Evolutionary conservation across 139 green algal species (phyloP).

Genomic region (Marvania coccoides): DNA sequence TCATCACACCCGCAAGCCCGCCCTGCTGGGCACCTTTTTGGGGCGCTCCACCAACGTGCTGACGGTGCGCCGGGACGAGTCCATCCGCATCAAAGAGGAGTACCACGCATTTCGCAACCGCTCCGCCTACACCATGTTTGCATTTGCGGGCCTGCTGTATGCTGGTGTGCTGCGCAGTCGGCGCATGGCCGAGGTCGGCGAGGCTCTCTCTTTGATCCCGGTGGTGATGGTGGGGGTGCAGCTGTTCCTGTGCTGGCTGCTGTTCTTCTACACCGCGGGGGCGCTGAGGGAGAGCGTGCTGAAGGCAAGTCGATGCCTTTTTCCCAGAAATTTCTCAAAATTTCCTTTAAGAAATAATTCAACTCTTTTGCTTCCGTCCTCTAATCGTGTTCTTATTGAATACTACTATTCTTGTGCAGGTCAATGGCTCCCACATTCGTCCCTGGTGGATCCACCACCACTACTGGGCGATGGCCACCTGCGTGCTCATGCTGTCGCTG

Average conservation of each 20-base stretch:
- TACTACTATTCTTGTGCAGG: slow-evolving; percentile 29
- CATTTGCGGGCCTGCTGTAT: slow-evolving; percentile 20
- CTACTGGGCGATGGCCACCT: slow-evolving; percentile 72
- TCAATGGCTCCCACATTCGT: slow-evolving; percentile 90
- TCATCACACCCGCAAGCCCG: slow-evolving; percentile 33
- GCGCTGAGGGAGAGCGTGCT: slow-evolving; percentile 89
- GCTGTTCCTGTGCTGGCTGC: slow-evolving; percentile 81
- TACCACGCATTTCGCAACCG: slow-evolving; percentile 82
- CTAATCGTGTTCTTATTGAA: neutral
- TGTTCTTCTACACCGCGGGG: slow-evolving; percentile 91
- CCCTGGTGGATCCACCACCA: slow-evolving; percentile 94
- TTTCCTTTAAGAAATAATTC: neutral
- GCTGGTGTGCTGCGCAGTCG: slow-evolving; percentile 43
- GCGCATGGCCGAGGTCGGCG: slow-evolving; percentile 4
- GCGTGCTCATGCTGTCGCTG: slow-evolving; percentile 76
- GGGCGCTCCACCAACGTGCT: slow-evolving; percentile 50
- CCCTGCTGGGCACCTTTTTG: slow-evolving; percentile 55
- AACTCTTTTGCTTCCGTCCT: neutral
- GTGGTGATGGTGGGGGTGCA: slow-evolving; percentile 69
- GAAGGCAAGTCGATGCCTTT: too few species aligned
- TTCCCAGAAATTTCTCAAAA: neutral
- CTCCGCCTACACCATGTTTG: slow-evolving; percentile 38
- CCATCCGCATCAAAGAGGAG: slow-evolving; percentile 72
- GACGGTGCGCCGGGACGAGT: slow-evolving; percentile 31
- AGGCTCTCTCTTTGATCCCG: slow-evolving; percentile 46